Evolutionary conservation across 1,284 basidiomycete species (phyloP).

Genomic region (Ustilago loliicola): DNA sequence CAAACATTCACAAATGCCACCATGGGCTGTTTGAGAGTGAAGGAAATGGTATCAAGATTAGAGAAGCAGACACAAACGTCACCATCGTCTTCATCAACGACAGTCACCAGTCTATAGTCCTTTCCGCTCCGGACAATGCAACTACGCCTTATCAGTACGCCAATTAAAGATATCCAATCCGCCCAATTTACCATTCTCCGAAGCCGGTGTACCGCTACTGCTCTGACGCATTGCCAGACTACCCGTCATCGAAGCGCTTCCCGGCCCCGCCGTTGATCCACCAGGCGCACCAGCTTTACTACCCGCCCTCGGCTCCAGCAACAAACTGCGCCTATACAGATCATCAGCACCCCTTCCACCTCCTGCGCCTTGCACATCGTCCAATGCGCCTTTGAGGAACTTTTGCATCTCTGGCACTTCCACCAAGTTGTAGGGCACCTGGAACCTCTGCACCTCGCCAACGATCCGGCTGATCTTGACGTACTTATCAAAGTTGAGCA

Average conservation of each 20-base stretch:
- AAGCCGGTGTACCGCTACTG: constrained; percentile 17
- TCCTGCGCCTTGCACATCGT: constrained; percentile 48
- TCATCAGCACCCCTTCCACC: constrained; percentile 60
- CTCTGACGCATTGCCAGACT: constrained; percentile 46
- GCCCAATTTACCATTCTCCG: constrained; percentile 34
- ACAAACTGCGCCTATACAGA: constrained; percentile 66
- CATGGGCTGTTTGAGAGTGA: not conserved
- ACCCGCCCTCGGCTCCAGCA: constrained; percentile 66
- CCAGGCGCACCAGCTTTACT: constrained; percentile 5
- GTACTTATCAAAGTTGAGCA: constrained; percentile 88
- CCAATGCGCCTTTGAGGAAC: constrained; percentile 74
- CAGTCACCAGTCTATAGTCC: not conserved
- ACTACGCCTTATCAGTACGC: constrained; percentile 47
- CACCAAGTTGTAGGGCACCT: constrained; percentile 84
- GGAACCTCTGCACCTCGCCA: constrained; percentile 91
- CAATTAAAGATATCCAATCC: constrained; percentile 65
- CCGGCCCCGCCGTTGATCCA: not conserved
- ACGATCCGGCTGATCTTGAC: constrained; percentile 70
- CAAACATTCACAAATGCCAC: not conserved
- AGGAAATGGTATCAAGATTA: constrained; percentile 2
- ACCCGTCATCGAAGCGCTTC: constrained; percentile 30
- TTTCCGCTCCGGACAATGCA: not conserved
- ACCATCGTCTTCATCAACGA: not conserved
- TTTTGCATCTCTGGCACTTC: constrained; percentile 86
- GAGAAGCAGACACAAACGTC: not conserved